These are phyloP conservation scores for Acacia pycnantha DNA, from an alignment of 331 rosid species.

Conservation along the genomic window DNA sequence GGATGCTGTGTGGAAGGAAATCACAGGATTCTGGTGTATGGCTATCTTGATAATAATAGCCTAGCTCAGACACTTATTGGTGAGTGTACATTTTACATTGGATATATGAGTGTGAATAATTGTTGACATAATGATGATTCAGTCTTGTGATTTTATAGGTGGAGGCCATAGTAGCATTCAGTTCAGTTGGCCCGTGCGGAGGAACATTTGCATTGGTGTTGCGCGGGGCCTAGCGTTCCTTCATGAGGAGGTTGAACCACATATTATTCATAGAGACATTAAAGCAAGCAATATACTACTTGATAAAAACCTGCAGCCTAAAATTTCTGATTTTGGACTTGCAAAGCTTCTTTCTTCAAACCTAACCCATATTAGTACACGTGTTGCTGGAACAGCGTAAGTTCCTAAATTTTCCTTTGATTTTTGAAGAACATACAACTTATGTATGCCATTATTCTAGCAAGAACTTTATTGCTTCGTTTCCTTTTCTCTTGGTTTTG, in stretches of 20 bases:
- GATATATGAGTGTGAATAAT: conserved; percentile 3
- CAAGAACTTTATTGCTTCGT: background rate
- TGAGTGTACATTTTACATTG: conserved; percentile 24
- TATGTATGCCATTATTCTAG: conserved; percentile 6
- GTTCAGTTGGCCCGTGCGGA: conserved; percentile 54
- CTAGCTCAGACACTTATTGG: conserved; percentile 72
- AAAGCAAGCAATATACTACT: conserved; percentile 82
- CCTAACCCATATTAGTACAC: conserved; percentile 77
- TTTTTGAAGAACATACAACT: conserved; percentile 6
- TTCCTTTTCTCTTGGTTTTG: background rate
- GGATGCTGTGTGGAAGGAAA: conserved; percentile 73
- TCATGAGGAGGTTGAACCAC: conserved; percentile 67
- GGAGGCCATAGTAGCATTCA: conserved; percentile 49
- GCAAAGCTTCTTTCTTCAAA: conserved; percentile 74
- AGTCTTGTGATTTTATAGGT: conserved; percentile 39
- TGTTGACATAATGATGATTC: conserved; percentile 19
- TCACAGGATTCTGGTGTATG: conserved; percentile 71
- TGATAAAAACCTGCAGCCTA: conserved; percentile 56
- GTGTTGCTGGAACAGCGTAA: conserved; percentile 85
- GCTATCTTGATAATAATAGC: conserved; percentile 76
- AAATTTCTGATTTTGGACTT: conserved; percentile 84
- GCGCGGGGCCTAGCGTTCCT: conserved; percentile 70
- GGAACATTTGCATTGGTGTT: conserved; percentile 65
- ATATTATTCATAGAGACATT: conserved; percentile 76
- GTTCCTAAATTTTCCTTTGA: conserved; percentile 32